Conservation (phyloP, 495 filamentous ascomycete genomes). For the Hyaloscypha hepaticicola region DNA sequence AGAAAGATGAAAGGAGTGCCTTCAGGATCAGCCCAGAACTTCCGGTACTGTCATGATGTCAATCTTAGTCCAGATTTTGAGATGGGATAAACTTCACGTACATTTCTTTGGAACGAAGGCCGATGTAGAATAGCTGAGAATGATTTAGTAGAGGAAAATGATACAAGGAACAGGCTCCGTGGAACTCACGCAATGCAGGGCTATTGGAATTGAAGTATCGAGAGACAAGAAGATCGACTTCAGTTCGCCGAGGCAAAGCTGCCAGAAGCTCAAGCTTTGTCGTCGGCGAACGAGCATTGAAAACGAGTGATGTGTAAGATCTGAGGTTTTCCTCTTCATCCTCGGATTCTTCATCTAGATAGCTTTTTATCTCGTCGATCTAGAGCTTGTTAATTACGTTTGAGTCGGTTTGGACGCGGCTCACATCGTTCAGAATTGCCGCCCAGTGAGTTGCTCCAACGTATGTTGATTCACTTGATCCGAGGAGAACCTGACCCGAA, state of each 20-base stretch:
- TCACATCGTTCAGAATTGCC: slow-evolving; percentile 51
- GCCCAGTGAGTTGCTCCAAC: slow-evolving; percentile 55
- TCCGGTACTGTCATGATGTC: slow-evolving; percentile 39
- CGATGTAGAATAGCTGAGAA: slow-evolving; percentile 33
- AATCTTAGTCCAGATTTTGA: slow-evolving; percentile 3
- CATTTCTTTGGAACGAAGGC: slow-evolving; percentile 42
- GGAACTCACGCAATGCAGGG: slow-evolving; percentile 37
- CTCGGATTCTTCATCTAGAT: slow-evolving; percentile 36
- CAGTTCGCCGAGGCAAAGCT: slow-evolving; percentile 38
- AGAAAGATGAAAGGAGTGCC: slow-evolving; percentile 43
- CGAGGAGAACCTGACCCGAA: slow-evolving; percentile 19
- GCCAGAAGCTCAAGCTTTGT: slow-evolving; percentile 41
- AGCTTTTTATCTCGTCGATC: slow-evolving; percentile 34
- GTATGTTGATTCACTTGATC: slow-evolving; percentile 36
- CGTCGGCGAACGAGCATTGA: slow-evolving; percentile 16
- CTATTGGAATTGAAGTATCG: slow-evolving; percentile 50
- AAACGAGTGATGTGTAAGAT: slow-evolving; percentile 19
- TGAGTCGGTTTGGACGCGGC: slow-evolving; percentile 33
- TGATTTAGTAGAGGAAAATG: neutral
- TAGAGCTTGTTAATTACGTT: slow-evolving; percentile 32
- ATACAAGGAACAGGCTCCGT: neutral
- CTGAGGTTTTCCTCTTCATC: slow-evolving; percentile 30
- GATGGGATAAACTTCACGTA: slow-evolving; percentile 8
- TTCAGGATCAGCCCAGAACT: slow-evolving; percentile 45
- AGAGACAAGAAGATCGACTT: slow-evolving; percentile 45